These are phyloP conservation scores for Physcomitrium patens DNA, from an alignment of 225 moss, liverwort and hornwort species.

Conservation along the genomic window DNA sequence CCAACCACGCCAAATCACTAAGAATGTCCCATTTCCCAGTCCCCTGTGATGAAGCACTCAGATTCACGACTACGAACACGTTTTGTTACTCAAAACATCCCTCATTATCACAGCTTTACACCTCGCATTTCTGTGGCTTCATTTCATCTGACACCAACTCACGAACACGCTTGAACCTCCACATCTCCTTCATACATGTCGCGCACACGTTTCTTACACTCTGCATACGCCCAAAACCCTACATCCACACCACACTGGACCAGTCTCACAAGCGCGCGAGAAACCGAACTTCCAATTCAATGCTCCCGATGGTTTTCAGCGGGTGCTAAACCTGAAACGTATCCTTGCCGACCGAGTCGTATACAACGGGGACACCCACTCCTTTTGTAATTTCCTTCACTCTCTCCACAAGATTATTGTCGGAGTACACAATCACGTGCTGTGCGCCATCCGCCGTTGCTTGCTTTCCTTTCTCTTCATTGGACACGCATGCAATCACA, in stretches of 20 bases:
- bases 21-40: neutral
- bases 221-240: too few species aligned
- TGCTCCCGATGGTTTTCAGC: too few species aligned
- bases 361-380: slow-evolving; percentile 74
- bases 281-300: too few species aligned
- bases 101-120: neutral
- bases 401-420: slow-evolving; percentile 63
- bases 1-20: neutral
- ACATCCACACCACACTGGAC: too few species aligned
- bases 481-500: slow-evolving; percentile 83
- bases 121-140: too few species aligned
- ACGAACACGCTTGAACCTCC: too few species aligned
- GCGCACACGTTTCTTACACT: too few species aligned
- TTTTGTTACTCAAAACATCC: neutral
- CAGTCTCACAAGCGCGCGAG: too few species aligned
- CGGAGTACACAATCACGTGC: slow-evolving; percentile 75
- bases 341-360: slow-evolving; percentile 87
- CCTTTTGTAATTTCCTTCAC: slow-evolving; percentile 80
- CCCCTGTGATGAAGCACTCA: neutral
- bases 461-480: slow-evolving; percentile 68
- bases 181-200: too few species aligned
- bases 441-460: slow-evolving; percentile 82
- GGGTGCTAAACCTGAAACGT: slow-evolving; percentile 61
- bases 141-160: too few species aligned
- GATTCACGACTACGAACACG: neutral